Conservation (phyloP, 2,329 filamentous ascomycete species). For the Aureobasidium sp. region DNA sequence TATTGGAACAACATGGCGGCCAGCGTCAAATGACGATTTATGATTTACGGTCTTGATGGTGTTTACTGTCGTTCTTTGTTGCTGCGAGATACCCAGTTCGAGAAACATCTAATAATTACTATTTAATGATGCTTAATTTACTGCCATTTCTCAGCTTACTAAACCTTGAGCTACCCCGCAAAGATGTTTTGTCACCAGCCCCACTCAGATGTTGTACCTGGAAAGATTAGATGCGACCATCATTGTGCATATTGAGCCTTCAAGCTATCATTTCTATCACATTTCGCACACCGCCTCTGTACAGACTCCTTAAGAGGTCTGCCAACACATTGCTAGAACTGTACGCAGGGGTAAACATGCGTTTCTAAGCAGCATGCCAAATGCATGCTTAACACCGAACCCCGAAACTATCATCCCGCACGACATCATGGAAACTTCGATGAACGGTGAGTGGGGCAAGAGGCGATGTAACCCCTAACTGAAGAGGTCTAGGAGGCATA, state of each 20-base stretch:
- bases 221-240: neutral
- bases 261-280: neutral
- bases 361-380: constrained; percentile 8
- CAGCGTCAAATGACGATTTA: constrained; percentile 5
- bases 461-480: neutral
- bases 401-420: neutral
- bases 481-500: neutral
- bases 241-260: neutral
- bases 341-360: neutral
- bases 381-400: neutral
- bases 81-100: neutral
- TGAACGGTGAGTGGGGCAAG: constrained; percentile 2
- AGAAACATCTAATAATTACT: neutral
- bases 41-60: neutral
- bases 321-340: neutral
- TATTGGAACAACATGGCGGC: constrained; percentile 15
- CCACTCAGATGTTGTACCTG: neutral
- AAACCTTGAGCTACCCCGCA: neutral
- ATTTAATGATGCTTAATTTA: constrained; percentile 8
- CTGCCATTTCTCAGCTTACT: neutral
- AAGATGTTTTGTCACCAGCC: neutral
- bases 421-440: constrained; percentile 10
- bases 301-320: neutral
- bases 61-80: neutral
- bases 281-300: neutral